Conservation (phyloP, 306 rosid genomes). For the Vicia villosa region DNA sequence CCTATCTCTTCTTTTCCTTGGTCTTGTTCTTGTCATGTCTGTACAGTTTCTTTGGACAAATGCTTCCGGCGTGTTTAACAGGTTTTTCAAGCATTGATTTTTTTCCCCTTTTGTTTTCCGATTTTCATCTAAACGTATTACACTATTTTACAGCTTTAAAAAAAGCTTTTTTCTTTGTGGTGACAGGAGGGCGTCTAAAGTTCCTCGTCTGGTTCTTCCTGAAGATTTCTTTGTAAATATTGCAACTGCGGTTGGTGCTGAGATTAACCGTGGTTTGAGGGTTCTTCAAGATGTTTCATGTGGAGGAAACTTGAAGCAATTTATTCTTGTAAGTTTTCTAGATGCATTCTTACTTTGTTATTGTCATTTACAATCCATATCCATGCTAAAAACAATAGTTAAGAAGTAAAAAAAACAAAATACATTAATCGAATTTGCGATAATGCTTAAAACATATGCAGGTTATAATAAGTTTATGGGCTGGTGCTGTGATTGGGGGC, state of each 20-base stretch:
- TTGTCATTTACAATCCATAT: conserved; percentile 26
- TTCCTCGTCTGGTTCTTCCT: conserved; percentile 77
- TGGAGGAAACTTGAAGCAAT: conserved; percentile 76
- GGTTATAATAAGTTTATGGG: conserved; percentile 69
- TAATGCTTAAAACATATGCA: conserved; percentile 42
- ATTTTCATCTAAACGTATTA: conserved; percentile 6
- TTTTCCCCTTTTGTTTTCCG: conserved; percentile 19
- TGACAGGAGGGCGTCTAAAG: conserved; percentile 60
- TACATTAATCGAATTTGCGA: conserved; percentile 24
- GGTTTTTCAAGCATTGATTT: conserved; percentile 51
- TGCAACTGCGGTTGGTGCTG: conserved; percentile 56
- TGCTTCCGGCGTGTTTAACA: conserved; percentile 62
- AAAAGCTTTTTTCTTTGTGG: conserved; percentile 25
- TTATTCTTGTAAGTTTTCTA: conserved; percentile 57
- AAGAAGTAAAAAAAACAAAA: neutral
- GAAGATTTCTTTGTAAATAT: conserved; percentile 60
- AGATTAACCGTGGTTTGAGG: conserved; percentile 67
- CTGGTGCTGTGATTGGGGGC: conserved; percentile 81
- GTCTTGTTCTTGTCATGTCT: conserved; percentile 67
- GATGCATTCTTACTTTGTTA: conserved; percentile 15
- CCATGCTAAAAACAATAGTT: conserved; percentile 12
- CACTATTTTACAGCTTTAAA: neutral
- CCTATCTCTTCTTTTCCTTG: conserved; percentile 63
- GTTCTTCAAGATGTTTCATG: conserved; percentile 82
- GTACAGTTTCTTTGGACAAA: conserved; percentile 83